A percentile compares a stretch with the other conserved stretches of the same genome.
phyloP scores from a whole-genome alignment of 495 filamentous ascomycete species.

The Peziza echinospora region DNA sequence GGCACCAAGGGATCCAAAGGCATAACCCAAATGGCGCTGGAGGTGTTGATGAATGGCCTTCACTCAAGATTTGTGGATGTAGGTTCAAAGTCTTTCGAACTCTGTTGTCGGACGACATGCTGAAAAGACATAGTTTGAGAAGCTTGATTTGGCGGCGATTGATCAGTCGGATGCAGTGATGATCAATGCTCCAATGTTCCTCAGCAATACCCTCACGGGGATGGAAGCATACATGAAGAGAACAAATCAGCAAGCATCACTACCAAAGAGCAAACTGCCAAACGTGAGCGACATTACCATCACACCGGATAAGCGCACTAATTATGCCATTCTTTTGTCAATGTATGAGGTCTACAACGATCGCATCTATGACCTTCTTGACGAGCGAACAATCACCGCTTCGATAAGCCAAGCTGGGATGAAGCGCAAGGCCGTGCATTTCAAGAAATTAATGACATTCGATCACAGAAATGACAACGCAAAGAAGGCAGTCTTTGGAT shows the following conservation, averaged over 20 bases:
- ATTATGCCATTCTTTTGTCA: slow-evolving; percentile 75
- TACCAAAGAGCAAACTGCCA: slow-evolving; percentile 35
- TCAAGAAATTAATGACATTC: slow-evolving; percentile 5
- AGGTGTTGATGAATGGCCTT: slow-evolving; percentile 67
- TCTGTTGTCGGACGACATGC: background rate
- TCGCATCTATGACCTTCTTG: slow-evolving; percentile 82
- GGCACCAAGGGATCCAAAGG: slow-evolving; percentile 71
- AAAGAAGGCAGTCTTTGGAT: slow-evolving; percentile 66
- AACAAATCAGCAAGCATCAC: no score
- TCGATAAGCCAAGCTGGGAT: no score
- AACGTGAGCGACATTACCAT: slow-evolving; percentile 49
- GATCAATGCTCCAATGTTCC: slow-evolving; percentile 51
- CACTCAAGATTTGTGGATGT: slow-evolving; percentile 39
- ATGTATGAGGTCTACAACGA: slow-evolving; percentile 99
- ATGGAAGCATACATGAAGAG: background rate
- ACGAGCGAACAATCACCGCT: no score
- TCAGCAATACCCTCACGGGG: slow-evolving; percentile 31
- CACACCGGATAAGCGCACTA: slow-evolving; percentile 44
- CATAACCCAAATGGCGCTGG: slow-evolving; percentile 74
- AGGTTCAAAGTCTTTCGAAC: background rate
- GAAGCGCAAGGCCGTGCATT: no score
- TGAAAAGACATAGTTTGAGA: background rate
- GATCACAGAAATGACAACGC: slow-evolving; percentile 10
- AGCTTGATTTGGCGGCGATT: slow-evolving; percentile 27
- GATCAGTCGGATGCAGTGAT: slow-evolving; percentile 71